Evolutionary conservation across 139 green algal species (phyloP).

Genomic region (Coelastrella sp.): DNA sequence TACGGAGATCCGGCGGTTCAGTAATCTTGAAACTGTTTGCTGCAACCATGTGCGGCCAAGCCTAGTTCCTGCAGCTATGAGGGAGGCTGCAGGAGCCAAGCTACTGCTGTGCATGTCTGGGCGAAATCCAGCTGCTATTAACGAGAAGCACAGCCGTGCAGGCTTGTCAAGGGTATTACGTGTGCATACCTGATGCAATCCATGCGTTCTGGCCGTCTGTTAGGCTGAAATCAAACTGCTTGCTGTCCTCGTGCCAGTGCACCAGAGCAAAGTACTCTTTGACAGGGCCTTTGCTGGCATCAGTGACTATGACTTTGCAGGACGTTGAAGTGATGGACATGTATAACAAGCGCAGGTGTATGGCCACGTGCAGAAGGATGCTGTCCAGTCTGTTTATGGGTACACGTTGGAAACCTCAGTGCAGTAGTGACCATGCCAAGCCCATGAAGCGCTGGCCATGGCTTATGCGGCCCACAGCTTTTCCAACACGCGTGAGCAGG

Average conservation of each 20-base stretch:
- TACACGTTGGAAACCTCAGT: not conserved
- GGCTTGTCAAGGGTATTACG: not conserved
- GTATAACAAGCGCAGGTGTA: not conserved
- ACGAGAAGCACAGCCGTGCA: not conserved
- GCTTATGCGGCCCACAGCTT: too few species aligned
- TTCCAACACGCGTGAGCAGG: too few species aligned
- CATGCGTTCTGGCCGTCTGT: conserved; percentile 21
- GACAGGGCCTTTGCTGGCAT: conserved; percentile 7
- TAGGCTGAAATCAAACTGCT: conserved; percentile 7
- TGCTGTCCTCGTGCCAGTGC: conserved; percentile 20
- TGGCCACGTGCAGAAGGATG: not conserved
- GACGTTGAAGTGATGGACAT: conserved; percentile 4
- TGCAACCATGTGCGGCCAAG: too few species aligned
- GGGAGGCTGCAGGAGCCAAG: too few species aligned
- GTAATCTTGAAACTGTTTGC: too few species aligned
- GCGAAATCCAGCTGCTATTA: too few species aligned
- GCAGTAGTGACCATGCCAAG: not conserved
- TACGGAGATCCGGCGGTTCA: not conserved
- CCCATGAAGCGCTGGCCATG: too few species aligned
- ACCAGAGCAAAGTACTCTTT: conserved; percentile 8
- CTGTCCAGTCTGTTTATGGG: not conserved
- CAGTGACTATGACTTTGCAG: not conserved
- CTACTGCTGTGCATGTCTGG: too few species aligned
- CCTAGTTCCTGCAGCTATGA: too few species aligned
- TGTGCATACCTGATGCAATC: not conserved